Base-by-base conservation (phyloP, 2,329 filamentous ascomycete species). In the Phialophora tarda region DNA sequence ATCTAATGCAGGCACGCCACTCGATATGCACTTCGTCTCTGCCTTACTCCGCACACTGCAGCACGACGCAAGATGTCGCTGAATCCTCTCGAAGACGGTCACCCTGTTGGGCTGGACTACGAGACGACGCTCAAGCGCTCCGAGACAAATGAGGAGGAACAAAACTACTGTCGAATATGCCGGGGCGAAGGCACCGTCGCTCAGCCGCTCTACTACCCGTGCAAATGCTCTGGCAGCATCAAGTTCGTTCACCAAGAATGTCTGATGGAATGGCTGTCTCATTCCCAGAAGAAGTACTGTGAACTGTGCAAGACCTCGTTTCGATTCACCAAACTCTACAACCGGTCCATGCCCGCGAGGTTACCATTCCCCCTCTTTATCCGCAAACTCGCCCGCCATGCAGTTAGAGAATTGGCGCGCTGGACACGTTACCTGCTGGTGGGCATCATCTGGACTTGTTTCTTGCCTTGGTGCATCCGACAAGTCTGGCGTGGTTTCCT, bases 231-330 rank as follows among this genome's bases (percentile, higher is more conserved):
- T 76, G 95, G 95, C 64, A 98, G 94, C 80, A 99, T 99, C 82
- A 97, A 97, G 82, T 97, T 91, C 75, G 95, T 99, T 68, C 95
- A 99, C 78, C 95, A 99, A 79, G 91, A 96, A 77, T 99, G 95
- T 78, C 82, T 99, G 79, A 97, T 99, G 90, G 93, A 98, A 80
- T 99, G 95, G 95, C 84, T 99, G 24, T 94, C 93, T 58, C 96
- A 99, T 79, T 98, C 95, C 1, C 93, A 99, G 78, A 99, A 99
- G 86, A 98, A 98, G 79, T 91, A 99, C 82, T 99, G 96, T 84
- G 95, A 99, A 82, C 88, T 99, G 41, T 99, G 95, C 88, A 99
- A 99, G 82, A 99, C 95, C 2, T 89, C 93, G 0, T 99, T 98
- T 76, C 91, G 93, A 67, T 99, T 99, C 82, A 99, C 95, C 61